Conservation (phyloP, 305 asterid genomes). For the Fraxinus angustifolia region DNA sequence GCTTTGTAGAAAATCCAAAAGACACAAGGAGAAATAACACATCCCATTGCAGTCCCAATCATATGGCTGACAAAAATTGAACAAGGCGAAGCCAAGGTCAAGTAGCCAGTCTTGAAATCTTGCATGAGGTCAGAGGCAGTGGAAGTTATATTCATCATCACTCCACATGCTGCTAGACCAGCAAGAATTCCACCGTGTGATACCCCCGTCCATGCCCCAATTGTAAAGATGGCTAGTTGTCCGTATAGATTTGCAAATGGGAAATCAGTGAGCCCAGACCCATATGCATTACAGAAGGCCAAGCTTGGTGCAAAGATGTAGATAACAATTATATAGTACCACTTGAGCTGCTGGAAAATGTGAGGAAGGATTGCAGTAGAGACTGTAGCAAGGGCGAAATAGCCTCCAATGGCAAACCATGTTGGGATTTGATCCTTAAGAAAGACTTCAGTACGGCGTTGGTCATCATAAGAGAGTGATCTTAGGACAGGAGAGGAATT, state of each 20-base stretch:
- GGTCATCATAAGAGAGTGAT: conserved; percentile 31
- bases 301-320: conserved; percentile 50
- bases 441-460: conserved; percentile 37
- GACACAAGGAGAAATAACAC: conserved; percentile 47
- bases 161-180: conserved; percentile 58
- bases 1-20: conserved; percentile 59
- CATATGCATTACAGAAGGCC: conserved; percentile 62
- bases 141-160: conserved; percentile 58
- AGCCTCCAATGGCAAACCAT: conserved; percentile 43
- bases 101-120: conserved; percentile 63
- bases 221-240: conserved; percentile 47
- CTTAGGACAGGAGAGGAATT: neutral
- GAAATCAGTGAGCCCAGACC: conserved; percentile 61
- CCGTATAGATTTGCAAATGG: conserved; percentile 53
- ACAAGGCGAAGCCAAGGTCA: conserved; percentile 53
- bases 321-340: conserved; percentile 47
- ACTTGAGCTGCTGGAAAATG: conserved; percentile 47
- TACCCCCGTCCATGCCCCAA: conserved; percentile 57
- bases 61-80: conserved; percentile 66
- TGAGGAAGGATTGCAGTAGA: conserved; percentile 40
- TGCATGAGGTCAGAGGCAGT: conserved; percentile 67
- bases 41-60: conserved; percentile 57
- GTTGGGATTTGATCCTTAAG: conserved; percentile 49
- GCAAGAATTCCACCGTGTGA: conserved; percentile 52
- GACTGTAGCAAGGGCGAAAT: conserved; percentile 33